Percentiles rank a stretch among this genome's conserved stretches.
phyloP scores from a whole-genome alignment of 148 eudicot genomes.

The Rhododendron ferrugineum region DNA sequence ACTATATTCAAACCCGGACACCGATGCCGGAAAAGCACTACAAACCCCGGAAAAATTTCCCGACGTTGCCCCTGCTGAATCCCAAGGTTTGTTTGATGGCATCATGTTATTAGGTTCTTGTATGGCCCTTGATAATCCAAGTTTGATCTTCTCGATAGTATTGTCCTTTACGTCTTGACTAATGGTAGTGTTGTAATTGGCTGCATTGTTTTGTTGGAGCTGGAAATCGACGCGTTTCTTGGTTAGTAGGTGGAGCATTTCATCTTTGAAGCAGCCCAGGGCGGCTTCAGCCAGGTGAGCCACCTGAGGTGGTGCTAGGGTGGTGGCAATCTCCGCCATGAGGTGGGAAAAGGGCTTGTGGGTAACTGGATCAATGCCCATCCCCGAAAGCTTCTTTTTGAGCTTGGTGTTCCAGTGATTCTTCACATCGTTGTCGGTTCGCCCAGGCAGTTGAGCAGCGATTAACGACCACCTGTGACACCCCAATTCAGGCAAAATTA shows the following conservation, averaged over 20 bases:
- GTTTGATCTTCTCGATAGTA: conserved; percentile 63
- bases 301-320: conserved; percentile 83
- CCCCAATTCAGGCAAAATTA: background rate
- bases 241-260: conserved; percentile 91
- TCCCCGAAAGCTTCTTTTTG: conserved; percentile 88
- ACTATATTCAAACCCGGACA: conserved; percentile 45
- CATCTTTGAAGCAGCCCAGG: conserved; percentile 93
- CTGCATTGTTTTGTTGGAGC: conserved; percentile 31
- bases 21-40: conserved; percentile 20
- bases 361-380: conserved; percentile 96
- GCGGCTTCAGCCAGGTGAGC: conserved; percentile 91
- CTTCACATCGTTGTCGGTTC: conserved; percentile 93
- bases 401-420: conserved; percentile 98
- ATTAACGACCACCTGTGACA: conserved; percentile 76
- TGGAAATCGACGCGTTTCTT: conserved; percentile 72
- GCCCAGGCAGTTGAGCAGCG: conserved; percentile 90
- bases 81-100: conserved; percentile 56
- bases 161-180: conserved; percentile 47
- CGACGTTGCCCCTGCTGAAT: conserved; percentile 29
- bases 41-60: conserved; percentile 23
- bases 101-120: conserved; percentile 56
- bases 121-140: conserved; percentile 72
- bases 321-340: conserved; percentile 81
- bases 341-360: conserved; percentile 98
- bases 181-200: conserved; percentile 9